Base-by-base conservation (phyloP, 768 basidiomycete species). In the Lyophyllum shimeji region DNA sequence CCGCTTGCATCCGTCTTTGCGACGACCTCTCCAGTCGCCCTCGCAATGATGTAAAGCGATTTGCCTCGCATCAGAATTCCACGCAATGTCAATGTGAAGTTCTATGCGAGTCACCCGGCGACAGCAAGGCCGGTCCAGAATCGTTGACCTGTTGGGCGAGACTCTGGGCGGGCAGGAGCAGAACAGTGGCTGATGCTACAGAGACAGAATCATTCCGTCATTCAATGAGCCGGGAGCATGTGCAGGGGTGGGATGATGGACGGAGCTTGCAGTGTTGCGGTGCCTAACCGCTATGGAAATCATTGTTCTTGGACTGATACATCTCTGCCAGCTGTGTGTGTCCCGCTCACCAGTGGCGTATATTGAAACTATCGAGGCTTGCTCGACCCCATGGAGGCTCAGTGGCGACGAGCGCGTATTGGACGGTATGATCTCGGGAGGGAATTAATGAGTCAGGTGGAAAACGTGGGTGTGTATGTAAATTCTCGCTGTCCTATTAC, bases 361-460 rank as follows among this genome's bases (percentile, higher is more conserved):
- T 23, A 12, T 8, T 33, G 18, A 50, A 17, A 20, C 18, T 13
- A 39, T 33, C 12, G 7, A 23, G 27, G 27, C 15, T 21, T 18
- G 5, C 25, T 20, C 29, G 27, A 42, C 44, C 27, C 51, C 15
- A 12, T 52, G 21, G 12, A 27, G 23, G 37, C 50, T 52, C 51
- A 29, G 44, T 37, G 1, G 13, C 42, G 51, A 29, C 51, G 25
- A 3, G 25, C 2, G 5, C 39, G 2, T 25, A 29, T 29, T 34
- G 29, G 23, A 25, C 44, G 25, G 44, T 53, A 37, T 39, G 48
- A 50, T 46, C 44, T 53, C 52, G 52, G 52, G 20, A 27, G n/a
- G 23, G 24, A n/a, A 43, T 52, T 13, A 52, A 53, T 46, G 44
- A 53, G 52, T 53, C 52, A 53, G n/a, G 21, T 29, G 43, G 20